Percentiles rank a stretch among this genome's conserved stretches.
phyloP scores from a whole-genome alignment of 2,329 filamentous ascomycete species.

The Parafenestella ontariensis region DNA sequence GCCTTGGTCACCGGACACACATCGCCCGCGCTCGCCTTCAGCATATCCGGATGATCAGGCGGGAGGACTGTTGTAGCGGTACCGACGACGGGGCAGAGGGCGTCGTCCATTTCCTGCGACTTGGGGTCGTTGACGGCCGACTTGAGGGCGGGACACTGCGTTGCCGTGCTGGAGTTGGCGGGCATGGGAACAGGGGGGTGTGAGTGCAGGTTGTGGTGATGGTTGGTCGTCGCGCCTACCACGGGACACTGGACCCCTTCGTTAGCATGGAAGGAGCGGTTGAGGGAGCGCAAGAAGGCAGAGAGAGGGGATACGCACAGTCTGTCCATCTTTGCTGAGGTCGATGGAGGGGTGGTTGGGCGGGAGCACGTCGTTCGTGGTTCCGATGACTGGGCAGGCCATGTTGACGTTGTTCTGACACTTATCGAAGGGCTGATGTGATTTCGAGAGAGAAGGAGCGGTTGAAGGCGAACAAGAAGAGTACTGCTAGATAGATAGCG shows the following conservation, averaged over 20 bases:
- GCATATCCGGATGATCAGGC: slow-evolving; percentile 52
- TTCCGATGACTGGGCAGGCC: slow-evolving; percentile 51
- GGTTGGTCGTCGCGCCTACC: slow-evolving; percentile 54
- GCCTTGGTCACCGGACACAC: slow-evolving; percentile 56
- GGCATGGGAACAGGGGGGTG: slow-evolving; percentile 50
- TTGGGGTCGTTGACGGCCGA: slow-evolving; percentile 45
- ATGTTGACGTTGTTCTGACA: slow-evolving; percentile 11
- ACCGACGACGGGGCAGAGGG: slow-evolving; percentile 54
- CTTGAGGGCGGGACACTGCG: slow-evolving; percentile 52
- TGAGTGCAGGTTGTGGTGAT: slow-evolving; percentile 53
- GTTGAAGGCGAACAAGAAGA: not conserved
- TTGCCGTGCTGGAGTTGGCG: slow-evolving; percentile 39
- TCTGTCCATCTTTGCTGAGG: slow-evolving; percentile 49
- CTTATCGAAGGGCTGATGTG: not conserved
- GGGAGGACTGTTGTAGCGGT: slow-evolving; percentile 52
- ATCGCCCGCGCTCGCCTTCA: slow-evolving; percentile 47
- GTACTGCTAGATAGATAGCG: not conserved
- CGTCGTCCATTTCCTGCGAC: slow-evolving; percentile 51
- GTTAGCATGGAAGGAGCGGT: not conserved
- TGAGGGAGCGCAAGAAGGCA: not conserved
- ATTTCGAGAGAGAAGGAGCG: not conserved
- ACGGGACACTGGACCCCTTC: slow-evolving; percentile 47
- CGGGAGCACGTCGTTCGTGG: slow-evolving; percentile 53
- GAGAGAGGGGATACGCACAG: slow-evolving; percentile 12
- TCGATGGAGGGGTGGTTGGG: slow-evolving; percentile 53